A percentile compares a stretch with the other conserved stretches of the same genome.
Conservation (phyloP, 2,329 filamentous ascomycete genomes). For the Westerdykella sp. region DNA sequence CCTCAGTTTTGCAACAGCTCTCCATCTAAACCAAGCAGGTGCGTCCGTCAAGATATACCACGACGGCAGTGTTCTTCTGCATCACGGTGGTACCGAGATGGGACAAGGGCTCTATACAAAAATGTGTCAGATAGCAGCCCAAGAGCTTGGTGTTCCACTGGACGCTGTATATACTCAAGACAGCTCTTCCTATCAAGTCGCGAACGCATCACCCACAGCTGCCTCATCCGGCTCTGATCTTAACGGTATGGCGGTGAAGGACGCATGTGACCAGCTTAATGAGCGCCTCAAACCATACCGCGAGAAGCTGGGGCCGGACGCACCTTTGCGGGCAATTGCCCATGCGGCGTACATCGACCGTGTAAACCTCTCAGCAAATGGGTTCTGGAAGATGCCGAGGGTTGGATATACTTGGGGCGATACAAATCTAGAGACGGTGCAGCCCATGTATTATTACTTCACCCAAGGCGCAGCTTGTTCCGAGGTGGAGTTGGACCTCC, state of each 20-base stretch:
- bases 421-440: constrained; percentile 12
- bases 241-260: constrained; percentile 89
- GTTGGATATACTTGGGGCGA: constrained; percentile 85
- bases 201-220: constrained; percentile 86
- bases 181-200: constrained; percentile 77
- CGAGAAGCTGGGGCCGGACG: constrained; percentile 68
- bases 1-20: constrained; percentile 80
- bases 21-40: constrained; percentile 91
- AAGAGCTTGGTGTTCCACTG: constrained; percentile 77
- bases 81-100: constrained; percentile 96
- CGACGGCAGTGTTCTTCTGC: constrained; percentile 83
- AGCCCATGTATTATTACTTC: constrained; percentile 90
- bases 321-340: constrained; percentile 77
- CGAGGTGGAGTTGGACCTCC: constrained; percentile 84
- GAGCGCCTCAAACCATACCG: constrained; percentile 77
- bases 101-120: constrained; percentile 94
- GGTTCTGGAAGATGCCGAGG: constrained; percentile 94
- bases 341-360: constrained; percentile 91
- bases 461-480: constrained; percentile 76
- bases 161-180: constrained; percentile 81
- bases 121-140: constrained; percentile 89
- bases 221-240: constrained; percentile 90
- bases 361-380: constrained; percentile 89
- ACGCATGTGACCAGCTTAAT: constrained; percentile 86
- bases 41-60: constrained; percentile 94